Base-by-base conservation (phyloP, 2,329 filamentous ascomycete genomes). In the Mycogone perniciosa region DNA sequence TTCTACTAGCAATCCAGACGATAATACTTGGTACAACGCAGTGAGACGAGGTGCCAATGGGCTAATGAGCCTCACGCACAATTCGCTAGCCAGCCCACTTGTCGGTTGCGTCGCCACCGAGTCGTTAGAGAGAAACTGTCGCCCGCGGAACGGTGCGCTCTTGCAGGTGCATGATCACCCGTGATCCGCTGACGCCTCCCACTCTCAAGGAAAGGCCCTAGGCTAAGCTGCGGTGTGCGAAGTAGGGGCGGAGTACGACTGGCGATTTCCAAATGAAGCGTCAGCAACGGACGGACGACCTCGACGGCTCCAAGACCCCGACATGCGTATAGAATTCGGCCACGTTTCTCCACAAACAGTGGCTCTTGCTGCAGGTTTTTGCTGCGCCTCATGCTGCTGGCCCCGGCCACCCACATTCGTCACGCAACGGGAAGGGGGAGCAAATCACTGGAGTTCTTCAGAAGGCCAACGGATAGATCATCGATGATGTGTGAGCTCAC, bases 121-220 rank as follows among this genome's bases (percentile, higher is more conserved):
- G 47, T 34, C 47, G 41, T 46, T 41, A 50, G 51, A 51, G 42
- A 20, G 20, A 20, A 46, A 50, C 43, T 30, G 48, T 46, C 42
- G 33, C 47, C 47, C 43, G 59, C 64, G 64, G 63, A 64, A 64
- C 64, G 64, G 63, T 63, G 62, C 66, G 64, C 63, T 62, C 62
- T 52, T 67, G 61, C 64, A 67, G 61, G 56, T 63, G 65, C 59
- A 63, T 62, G 56, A 64, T 65, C 57, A 64, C 59, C 63, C 62
- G 60, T 64, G 60, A 65, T 62, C 60, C 56, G 60, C 57, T 58
- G 57, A 56, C 59, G 43, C 54, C 48, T 57, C 54, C 52, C 54
- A 42, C 37, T n/a, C 9, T 20, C 38, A 4, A 13, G 26, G 26
- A 41, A 13, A 11, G 26, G 44, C 44, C 46, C 45, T 45, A 40